A percentile compares a stretch with the other conserved stretches of the same genome.
phyloP scores from a whole-genome alignment of 257 asterid species.

The Anisodus acutangulus region DNA sequence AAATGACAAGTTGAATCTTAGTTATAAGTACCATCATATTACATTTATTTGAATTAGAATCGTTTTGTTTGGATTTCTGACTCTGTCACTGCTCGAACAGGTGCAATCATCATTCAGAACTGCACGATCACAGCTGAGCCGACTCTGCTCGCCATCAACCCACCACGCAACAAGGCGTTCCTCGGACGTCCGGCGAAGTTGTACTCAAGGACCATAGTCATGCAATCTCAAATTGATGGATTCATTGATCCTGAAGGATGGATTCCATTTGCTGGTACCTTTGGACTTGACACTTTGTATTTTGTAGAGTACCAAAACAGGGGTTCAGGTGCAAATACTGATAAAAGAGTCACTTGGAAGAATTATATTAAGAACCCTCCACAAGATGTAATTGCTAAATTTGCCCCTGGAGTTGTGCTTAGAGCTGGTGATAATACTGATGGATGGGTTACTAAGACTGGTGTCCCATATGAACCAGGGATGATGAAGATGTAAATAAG shows the following conservation, averaged over 20 bases:
- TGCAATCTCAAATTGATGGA: constrained; percentile 39
- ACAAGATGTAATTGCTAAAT: constrained; percentile 33
- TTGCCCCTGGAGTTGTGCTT: constrained; percentile 32
- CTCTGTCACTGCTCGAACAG: neutral
- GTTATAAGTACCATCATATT: too few species aligned
- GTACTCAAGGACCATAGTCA: constrained; percentile 41
- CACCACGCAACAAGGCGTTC: constrained; percentile 25
- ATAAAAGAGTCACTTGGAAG: constrained; percentile 33
- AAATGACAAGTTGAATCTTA: too few species aligned
- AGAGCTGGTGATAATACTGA: constrained; percentile 23
- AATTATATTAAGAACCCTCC: constrained; percentile 22
- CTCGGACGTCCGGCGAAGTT: constrained; percentile 41
- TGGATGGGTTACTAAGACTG: constrained; percentile 32
- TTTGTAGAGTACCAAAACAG: constrained; percentile 39
- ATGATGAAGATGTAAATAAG: constrained; percentile 31
- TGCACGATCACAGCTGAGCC: constrained; percentile 29
- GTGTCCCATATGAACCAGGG: constrained; percentile 32
- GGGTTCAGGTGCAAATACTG: constrained; percentile 39
- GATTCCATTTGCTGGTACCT: constrained; percentile 24
- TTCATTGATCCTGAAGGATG: constrained; percentile 41
- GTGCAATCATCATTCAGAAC: constrained; percentile 35
- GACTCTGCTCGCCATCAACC: neutral
- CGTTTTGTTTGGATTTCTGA: neutral
- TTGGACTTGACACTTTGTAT: constrained; percentile 33
- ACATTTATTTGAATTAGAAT: neutral